Conservation (phyloP, 371 early-diverging fungal genomes). For the Conidiobolus incongruus region DNA sequence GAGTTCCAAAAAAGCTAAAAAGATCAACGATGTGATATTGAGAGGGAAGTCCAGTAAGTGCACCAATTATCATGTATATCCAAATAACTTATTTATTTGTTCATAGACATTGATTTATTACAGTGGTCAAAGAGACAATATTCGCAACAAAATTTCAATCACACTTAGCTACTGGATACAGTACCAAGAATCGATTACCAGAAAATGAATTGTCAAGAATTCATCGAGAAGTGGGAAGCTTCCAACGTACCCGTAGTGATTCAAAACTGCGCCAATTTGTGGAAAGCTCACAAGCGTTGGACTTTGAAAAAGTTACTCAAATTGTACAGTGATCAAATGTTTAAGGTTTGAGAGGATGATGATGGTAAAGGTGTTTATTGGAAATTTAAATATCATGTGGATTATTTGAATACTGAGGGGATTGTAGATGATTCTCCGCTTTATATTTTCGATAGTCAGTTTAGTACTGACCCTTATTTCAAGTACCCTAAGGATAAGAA, state of each 20-base stretch:
- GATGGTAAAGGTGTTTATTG: conserved; percentile 45
- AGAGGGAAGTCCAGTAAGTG: too few relatives aligned
- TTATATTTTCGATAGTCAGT: conserved; percentile 54
- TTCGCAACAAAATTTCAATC: too few relatives aligned
- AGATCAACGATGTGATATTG: too few relatives aligned
- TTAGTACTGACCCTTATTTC: conserved; percentile 19
- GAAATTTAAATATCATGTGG: conserved; percentile 44
- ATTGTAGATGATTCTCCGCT: conserved; percentile 50
- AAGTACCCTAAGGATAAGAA: too few relatives aligned
- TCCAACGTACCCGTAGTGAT: conserved; percentile 36
- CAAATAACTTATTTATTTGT: too few relatives aligned
- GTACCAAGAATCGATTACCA: neutral
- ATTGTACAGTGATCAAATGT: conserved; percentile 28
- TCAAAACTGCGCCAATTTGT: conserved; percentile 25
- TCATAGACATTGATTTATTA: too few relatives aligned
- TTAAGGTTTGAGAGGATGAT: conserved; percentile 65
- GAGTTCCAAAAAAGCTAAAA: too few relatives aligned
- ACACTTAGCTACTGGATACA: too few relatives aligned
- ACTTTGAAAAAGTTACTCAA: conserved; percentile 15
- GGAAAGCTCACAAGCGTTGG: conserved; percentile 37
- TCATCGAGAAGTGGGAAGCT: conserved; percentile 27
- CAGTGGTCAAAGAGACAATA: too few relatives aligned
- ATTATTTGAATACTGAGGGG: conserved; percentile 27
- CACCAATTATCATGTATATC: too few relatives aligned
- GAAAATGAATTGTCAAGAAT: conserved; percentile 11